phyloP scores from a whole-genome alignment of 352 stramenopile species.

The Thalassiosira hispida region DNA sequence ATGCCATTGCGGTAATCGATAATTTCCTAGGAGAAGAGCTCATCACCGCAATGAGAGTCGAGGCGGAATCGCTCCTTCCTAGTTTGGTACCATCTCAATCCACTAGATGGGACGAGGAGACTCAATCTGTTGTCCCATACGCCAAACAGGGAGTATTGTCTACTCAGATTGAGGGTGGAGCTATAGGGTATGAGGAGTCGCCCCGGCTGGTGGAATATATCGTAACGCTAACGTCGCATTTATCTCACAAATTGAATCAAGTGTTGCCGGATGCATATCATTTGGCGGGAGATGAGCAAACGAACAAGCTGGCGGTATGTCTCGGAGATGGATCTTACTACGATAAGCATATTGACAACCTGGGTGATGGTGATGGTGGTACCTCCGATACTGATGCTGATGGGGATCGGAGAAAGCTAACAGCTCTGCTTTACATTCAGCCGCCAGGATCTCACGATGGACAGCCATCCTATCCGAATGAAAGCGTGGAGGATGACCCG shows the following conservation, averaged over 20 bases:
- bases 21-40: conserved; percentile 34
- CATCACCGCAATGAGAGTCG: conserved; percentile 21
- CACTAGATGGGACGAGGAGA: conserved; percentile 36
- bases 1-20: conserved; percentile 26
- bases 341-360: conserved; percentile 49
- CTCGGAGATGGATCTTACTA: conserved; percentile 36
- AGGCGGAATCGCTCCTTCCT: conserved; percentile 27
- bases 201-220: conserved; percentile 39
- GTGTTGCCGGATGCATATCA: conserved; percentile 24
- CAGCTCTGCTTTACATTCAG: conserved; percentile 38
- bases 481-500: conserved; percentile 36
- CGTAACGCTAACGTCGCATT: conserved; percentile 20
- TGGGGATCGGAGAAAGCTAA: conserved; percentile 35
- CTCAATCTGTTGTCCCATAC: conserved; percentile 31
- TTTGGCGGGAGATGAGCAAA: conserved; percentile 25
- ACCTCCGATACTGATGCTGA: not conserved
- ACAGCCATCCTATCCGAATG: conserved; percentile 22
- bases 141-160: conserved; percentile 33
- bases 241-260: conserved; percentile 35
- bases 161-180: conserved; percentile 33
- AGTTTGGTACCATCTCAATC: conserved; percentile 40
- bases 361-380: conserved; percentile 1
- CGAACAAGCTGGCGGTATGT: conserved; percentile 39
- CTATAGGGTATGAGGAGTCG: conserved; percentile 19
- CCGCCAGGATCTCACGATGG: conserved; percentile 16